These are phyloP conservation scores for Rhinocladiella similis DNA, from an alignment of 2,329 filamentous ascomycete species.

Conservation along the genomic window DNA sequence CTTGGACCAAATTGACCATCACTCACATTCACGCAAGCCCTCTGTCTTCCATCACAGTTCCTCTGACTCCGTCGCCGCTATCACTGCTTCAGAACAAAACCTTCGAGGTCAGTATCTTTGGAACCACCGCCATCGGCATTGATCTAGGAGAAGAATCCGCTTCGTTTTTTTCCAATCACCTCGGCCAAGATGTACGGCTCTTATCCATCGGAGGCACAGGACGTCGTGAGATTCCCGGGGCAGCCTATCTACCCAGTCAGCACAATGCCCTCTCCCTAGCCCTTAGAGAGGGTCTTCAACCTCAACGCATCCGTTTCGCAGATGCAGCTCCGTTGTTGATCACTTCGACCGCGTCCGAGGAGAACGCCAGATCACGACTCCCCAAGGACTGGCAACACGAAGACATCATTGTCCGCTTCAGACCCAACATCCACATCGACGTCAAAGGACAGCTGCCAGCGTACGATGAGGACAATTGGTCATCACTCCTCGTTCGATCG, in stretches of 20 bases:
- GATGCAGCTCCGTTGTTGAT: conserved; percentile 26
- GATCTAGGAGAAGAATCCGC: conserved; percentile 26
- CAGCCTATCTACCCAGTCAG: conserved; percentile 27
- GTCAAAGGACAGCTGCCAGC: conserved; percentile 21
- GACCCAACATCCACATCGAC: conserved; percentile 28
- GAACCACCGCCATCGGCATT: conserved; percentile 27
- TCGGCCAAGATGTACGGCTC: conserved; percentile 24
- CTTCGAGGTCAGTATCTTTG: conserved; percentile 28
- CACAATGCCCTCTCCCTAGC: conserved; percentile 25
- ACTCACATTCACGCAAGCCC: conserved; percentile 17
- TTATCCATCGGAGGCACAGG: conserved; percentile 27
- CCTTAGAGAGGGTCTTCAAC: conserved; percentile 23
- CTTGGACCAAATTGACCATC: conserved; percentile 29
- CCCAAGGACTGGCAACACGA: conserved; percentile 21
- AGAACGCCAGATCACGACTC: conserved; percentile 22
- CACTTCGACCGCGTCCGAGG: conserved; percentile 27
- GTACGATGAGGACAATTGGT: conserved; percentile 29
- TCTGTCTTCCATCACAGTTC: conserved; percentile 22
- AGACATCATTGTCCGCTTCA: conserved; percentile 26
- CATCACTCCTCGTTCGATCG: conserved; percentile 23
- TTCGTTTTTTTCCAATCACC: conserved; percentile 26
- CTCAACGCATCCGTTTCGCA: conserved; percentile 28
- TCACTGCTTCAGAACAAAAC: conserved; percentile 22
- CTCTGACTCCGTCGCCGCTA: conserved; percentile 25
- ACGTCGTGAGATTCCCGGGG: conserved; percentile 28